These are phyloP conservation scores for Aspergillus nomiae DNA, from an alignment of 2,329 filamentous ascomycete genomes.

Conservation along the genomic window DNA sequence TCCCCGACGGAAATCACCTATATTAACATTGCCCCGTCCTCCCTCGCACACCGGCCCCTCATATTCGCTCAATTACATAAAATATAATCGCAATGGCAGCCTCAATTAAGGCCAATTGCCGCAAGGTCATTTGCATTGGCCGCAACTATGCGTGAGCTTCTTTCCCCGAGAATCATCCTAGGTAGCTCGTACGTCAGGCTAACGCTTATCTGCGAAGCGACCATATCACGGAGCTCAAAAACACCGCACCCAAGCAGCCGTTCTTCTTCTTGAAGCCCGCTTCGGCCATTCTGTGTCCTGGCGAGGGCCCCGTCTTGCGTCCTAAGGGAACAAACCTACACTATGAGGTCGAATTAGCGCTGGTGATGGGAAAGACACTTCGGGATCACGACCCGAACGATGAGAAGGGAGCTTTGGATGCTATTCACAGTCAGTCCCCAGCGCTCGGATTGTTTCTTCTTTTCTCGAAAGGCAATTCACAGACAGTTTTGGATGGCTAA, in stretches of 20 bases:
- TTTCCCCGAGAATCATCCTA: constrained; percentile 3
- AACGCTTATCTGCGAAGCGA: constrained; percentile 58
- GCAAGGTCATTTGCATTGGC: constrained; percentile 89
- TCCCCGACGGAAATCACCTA: constrained; percentile 4
- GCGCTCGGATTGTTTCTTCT: no score
- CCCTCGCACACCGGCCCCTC: neutral
- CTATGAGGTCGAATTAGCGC: constrained; percentile 91
- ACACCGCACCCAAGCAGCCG: constrained; percentile 82
- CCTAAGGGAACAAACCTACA: constrained; percentile 84
- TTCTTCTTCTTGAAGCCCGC: constrained; percentile 99
- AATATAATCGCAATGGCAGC: constrained; percentile 36
- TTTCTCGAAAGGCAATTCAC: neutral
- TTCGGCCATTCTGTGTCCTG: constrained; percentile 78
- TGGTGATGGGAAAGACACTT: constrained; percentile 81
- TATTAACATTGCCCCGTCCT: constrained; percentile 5
- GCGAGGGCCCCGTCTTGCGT: constrained; percentile 75
- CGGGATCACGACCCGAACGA: constrained; percentile 76
- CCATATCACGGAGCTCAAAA: constrained; percentile 91
- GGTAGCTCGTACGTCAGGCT: neutral
- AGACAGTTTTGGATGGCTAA: neutral
- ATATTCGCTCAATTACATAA: constrained; percentile 4
- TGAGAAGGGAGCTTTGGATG: constrained; percentile 72
- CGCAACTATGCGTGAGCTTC: constrained; percentile 85
- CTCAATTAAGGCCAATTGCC: constrained; percentile 54
- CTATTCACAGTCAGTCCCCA: constrained; percentile 67